phyloP scores from a whole-genome alignment of 495 filamentous ascomycete genomes.

The Aspergillus campestris region DNA sequence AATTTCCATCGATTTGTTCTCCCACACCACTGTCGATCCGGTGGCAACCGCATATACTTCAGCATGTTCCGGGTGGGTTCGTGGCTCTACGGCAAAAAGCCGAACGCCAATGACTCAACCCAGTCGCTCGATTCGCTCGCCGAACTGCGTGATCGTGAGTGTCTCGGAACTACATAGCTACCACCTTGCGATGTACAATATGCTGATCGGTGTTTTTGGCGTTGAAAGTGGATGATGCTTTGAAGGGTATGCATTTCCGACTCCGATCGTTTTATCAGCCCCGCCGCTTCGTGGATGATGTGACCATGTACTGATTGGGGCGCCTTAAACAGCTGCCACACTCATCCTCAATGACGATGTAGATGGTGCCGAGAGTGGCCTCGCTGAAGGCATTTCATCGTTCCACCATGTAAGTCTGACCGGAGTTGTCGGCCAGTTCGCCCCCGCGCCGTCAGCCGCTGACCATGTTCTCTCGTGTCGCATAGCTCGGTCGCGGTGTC shows the following conservation, averaged over 20 bases:
- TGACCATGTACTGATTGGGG: conserved; percentile 1
- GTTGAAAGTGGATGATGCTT: conserved; percentile 51
- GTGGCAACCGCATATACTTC: neutral
- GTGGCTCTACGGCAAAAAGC: conserved; percentile 50
- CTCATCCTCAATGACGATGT: conserved; percentile 93
- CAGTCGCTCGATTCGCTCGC: conserved; percentile 50
- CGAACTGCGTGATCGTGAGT: conserved; percentile 53
- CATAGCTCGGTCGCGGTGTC: conserved; percentile 67
- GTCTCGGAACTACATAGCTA: conserved; percentile 1
- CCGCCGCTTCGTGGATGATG: conserved; percentile 4
- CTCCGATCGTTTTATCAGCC: conserved; percentile 1
- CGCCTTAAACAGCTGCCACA: conserved; percentile 33
- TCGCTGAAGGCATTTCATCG: conserved; percentile 69
- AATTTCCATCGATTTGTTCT: neutral
- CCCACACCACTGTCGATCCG: neutral
- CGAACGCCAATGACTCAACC: conserved; percentile 37
- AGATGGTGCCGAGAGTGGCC: conserved; percentile 67
- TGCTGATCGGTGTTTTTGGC: conserved; percentile 10
- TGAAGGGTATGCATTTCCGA: conserved; percentile 43
- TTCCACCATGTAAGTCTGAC: conserved; percentile 62
- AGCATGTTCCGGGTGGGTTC: conserved; percentile 42
- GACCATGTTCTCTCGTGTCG: neutral
- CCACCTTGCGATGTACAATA: conserved; percentile 2
- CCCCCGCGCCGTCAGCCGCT: conserved; percentile 9
- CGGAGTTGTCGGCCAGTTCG: neutral